Evolutionary conservation across 2,329 filamentous ascomycete genomes (phyloP), one percentile per base, ranked within the genome.

Genomic region (Whalleya microplaca): DNA sequence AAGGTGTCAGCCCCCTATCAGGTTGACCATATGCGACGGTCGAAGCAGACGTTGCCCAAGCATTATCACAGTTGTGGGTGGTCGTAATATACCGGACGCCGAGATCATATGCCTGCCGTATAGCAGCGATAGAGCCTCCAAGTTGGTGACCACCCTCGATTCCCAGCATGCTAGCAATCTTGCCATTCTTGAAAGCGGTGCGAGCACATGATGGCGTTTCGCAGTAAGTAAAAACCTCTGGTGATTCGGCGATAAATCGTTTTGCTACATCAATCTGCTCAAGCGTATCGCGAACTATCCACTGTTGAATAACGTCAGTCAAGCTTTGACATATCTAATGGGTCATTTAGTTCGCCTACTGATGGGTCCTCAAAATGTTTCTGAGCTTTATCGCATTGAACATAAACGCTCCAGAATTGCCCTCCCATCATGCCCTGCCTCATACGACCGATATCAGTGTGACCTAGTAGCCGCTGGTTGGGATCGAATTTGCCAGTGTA

Each of bases 11-110:
- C 0, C 69, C 71, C 0, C 41, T 21, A 41, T 71, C 68, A 1
- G 51, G 37, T 2, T 63, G 63, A 2, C 64, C 64, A 1, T 61
- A 54, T 2, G 70, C 61, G 8, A 70, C 67, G 3, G 70, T 72
- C 5, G 68, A 71, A 37, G 69, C 65, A 1, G 68, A 68, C 21
- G 66, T 72, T 0, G 61, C 71, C 29, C 65, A 73, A 0, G 63
- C 51, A 48, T 72, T 75, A 20, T 73, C 66, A 56, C 70, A 71
- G 49, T 73, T 73, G 51, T 73, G 72, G 16, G 71, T 73, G 5
- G 72, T 59, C 1, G 72, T 74, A 42, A 75, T 70, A 49, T 77
- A 77, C 19, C 73, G 68, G 2, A 69, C 72, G 8, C 75, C 75
- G 2, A 77, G 64, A 20, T 69, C 53, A 51, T 72, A 70, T 56